phyloP scores from a whole-genome alignment of 495 filamentous ascomycete species.

The Aspergillus panamensis region DNA sequence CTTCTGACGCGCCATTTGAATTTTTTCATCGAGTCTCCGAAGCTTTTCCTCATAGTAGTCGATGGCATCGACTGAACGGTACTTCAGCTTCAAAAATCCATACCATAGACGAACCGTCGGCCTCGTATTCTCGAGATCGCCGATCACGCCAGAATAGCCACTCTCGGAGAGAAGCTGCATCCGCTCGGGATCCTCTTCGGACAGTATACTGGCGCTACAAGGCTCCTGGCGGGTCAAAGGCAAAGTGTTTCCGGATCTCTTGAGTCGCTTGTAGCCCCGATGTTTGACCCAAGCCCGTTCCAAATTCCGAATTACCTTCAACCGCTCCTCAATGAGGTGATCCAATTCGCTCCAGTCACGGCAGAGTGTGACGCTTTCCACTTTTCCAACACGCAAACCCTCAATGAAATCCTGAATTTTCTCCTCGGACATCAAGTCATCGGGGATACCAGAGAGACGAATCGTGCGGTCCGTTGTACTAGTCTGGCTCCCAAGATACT shows the following conservation, averaged over 20 bases:
- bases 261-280: constrained; percentile 49
- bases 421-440: constrained; percentile 72
- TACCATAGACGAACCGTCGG: constrained; percentile 76
- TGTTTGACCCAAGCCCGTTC: constrained; percentile 84
- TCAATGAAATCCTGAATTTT: constrained; percentile 87
- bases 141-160: constrained; percentile 29
- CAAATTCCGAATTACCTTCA: constrained; percentile 61
- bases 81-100: constrained; percentile 70
- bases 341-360: constrained; percentile 86
- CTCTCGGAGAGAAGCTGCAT: constrained; percentile 52
- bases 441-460: constrained; percentile 82
- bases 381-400: constrained; percentile 84
- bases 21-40: constrained; percentile 74
- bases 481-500: constrained; percentile 87
- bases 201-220: constrained; percentile 26
- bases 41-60: constrained; percentile 89
- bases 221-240: constrained; percentile 51
- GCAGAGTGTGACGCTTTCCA: constrained; percentile 84
- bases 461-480: constrained; percentile 95
- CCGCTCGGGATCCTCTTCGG: constrained; percentile 44
- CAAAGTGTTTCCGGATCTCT: constrained; percentile 47
- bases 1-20: constrained; percentile 65
- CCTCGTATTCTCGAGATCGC: constrained; percentile 47
- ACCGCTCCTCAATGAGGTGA: constrained; percentile 63
- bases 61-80: constrained; percentile 78